A percentile compares a stretch with the other conserved stretches of the same genome.
Evolutionary conservation across 768 basidiomycete genomes (phyloP).

Genomic region (Hygrocybe coccinea): DNA sequence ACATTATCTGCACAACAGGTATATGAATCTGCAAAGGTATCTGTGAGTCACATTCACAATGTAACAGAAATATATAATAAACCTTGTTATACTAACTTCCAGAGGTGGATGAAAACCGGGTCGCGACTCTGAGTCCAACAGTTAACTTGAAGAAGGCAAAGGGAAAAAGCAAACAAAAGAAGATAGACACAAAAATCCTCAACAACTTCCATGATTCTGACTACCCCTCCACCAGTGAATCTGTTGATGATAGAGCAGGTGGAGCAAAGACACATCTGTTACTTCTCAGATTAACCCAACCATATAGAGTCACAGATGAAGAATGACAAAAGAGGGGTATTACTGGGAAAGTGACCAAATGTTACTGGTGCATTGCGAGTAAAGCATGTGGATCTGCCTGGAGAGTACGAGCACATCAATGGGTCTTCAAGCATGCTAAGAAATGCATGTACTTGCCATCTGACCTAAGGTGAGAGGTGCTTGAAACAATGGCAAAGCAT

Average conservation of each 20-base stretch:
- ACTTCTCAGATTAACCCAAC: slow-evolving; percentile 2
- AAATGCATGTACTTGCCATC: slow-evolving; percentile 1
- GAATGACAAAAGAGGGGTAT: background rate
- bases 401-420: background rate
- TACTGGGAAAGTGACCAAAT: background rate
- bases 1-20: background rate
- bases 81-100: background rate
- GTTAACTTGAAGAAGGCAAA: background rate
- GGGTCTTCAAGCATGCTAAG: slow-evolving; percentile 6
- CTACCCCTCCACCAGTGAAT: background rate
- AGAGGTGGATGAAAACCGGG: background rate
- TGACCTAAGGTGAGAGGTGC: background rate
- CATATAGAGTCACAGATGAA: background rate
- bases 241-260: slow-evolving; percentile 2
- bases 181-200: slow-evolving; percentile 4
- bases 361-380: slow-evolving; percentile 4
- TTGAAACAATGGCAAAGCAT: slow-evolving; percentile 1
- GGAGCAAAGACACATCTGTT: slow-evolving; percentile 3
- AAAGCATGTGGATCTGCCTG: slow-evolving; percentile 1
- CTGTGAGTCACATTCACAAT: slow-evolving; percentile 1
- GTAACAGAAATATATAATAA: background rate
- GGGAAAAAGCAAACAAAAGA: slow-evolving; percentile 3
- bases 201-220: background rate
- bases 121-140: background rate
- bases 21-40: background rate